A percentile compares a stretch with the other conserved stretches of the same genome.
phyloP scores from a whole-genome alignment of 164 flowering plant species.

The Akebia trifoliata region DNA sequence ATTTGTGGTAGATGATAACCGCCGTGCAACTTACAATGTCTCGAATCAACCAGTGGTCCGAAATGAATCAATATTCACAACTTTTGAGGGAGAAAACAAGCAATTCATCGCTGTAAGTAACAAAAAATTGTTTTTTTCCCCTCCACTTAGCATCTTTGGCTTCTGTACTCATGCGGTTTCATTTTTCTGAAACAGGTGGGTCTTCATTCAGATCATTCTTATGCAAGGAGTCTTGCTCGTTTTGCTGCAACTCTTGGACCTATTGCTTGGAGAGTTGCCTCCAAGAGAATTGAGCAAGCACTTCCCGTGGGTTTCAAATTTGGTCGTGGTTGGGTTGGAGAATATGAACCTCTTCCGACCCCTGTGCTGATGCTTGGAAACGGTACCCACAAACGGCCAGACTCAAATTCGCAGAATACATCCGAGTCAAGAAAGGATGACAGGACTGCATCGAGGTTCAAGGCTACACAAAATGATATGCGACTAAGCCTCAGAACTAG shows the following conservation, averaged over 20 bases:
- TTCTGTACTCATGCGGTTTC: conserved; percentile 13
- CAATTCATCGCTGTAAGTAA: conserved; percentile 77
- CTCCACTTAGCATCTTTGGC: neutral
- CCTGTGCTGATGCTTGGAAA: conserved; percentile 55
- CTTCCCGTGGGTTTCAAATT: conserved; percentile 63
- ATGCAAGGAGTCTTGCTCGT: conserved; percentile 90
- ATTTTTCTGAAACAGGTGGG: conserved; percentile 64
- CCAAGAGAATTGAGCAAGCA: conserved; percentile 69
- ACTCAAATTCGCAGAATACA: conserved; percentile 1
- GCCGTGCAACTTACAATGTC: conserved; percentile 61
- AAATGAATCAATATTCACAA: conserved; percentile 54
- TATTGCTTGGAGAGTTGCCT: conserved; percentile 85
- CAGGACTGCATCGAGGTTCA: conserved; percentile 4
- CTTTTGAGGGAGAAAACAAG: conserved; percentile 72
- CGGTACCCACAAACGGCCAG: conserved; percentile 26
- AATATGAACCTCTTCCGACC: conserved; percentile 76
- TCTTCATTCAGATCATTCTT: conserved; percentile 72
- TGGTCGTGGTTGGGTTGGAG: conserved; percentile 98
- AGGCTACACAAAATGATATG: no score
- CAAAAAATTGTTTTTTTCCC: conserved; percentile 1
- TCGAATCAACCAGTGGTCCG: conserved; percentile 38
- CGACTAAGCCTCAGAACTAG: no score
- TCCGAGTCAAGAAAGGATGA: conserved; percentile 26
- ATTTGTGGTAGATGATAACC: conserved; percentile 58
- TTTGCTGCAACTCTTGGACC: conserved; percentile 93